Percentiles rank a stretch among this genome's conserved stretches.
These are phyloP conservation scores for Colletotrichum siamense DNA, from an alignment of 2,329 filamentous ascomycete species.

Conservation along the genomic window DNA sequence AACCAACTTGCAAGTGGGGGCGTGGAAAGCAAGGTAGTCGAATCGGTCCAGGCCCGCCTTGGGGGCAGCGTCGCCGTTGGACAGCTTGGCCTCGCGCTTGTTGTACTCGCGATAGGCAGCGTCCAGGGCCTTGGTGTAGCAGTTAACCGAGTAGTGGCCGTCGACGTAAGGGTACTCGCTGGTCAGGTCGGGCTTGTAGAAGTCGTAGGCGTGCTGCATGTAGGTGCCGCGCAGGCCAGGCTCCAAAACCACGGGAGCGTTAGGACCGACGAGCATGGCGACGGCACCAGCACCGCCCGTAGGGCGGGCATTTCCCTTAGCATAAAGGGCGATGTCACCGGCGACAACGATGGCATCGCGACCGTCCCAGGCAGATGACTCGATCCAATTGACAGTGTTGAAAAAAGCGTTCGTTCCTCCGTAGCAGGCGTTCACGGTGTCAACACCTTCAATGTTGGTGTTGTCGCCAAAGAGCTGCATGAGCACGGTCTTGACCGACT, in stretches of 20 bases:
- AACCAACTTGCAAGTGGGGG: slow-evolving; percentile 87
- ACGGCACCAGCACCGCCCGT: slow-evolving; percentile 82
- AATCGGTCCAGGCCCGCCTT: slow-evolving; percentile 79
- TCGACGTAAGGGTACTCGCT: slow-evolving; percentile 89
- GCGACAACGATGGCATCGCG: slow-evolving; percentile 81
- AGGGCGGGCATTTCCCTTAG: slow-evolving; percentile 81
- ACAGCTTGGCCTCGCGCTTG: slow-evolving; percentile 70
- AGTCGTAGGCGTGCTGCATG: slow-evolving; percentile 86
- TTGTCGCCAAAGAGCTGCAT: slow-evolving; percentile 89
- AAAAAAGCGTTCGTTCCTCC: slow-evolving; percentile 85
- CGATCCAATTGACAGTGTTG: slow-evolving; percentile 85
- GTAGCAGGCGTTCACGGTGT: slow-evolving; percentile 87
- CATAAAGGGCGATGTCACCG: slow-evolving; percentile 85
- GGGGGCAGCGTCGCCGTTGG: slow-evolving; percentile 32
- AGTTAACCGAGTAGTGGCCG: slow-evolving; percentile 81
- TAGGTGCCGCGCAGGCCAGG: slow-evolving; percentile 80
- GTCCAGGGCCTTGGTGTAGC: slow-evolving; percentile 83
- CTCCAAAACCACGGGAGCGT: slow-evolving; percentile 79
- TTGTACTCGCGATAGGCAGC: slow-evolving; percentile 82
- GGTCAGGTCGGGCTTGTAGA: slow-evolving; percentile 88
- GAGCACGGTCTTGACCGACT: slow-evolving; percentile 86
- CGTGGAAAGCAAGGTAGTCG: slow-evolving; percentile 83
- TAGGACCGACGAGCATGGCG: slow-evolving; percentile 78
- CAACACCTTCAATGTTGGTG: slow-evolving; percentile 83
- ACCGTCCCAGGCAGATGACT: slow-evolving; percentile 87